Evolutionary conservation across 2,329 filamentous ascomycete genomes (phyloP).

Genomic region (Colletotrichum sansevieriae): DNA sequence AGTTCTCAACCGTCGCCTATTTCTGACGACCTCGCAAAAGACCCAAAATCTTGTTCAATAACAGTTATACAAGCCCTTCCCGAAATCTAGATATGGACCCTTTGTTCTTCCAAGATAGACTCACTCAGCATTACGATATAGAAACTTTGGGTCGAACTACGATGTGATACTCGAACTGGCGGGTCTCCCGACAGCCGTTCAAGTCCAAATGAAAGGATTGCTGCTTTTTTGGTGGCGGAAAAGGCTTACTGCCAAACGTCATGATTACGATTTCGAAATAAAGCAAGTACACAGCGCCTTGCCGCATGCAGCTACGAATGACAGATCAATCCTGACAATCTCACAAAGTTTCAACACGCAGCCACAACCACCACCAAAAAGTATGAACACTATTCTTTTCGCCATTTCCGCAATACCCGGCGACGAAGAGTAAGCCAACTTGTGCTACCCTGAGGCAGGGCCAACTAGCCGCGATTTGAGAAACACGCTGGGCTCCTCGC

Average conservation of each 20-base stretch:
- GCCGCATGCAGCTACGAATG: constrained; percentile 22
- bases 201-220: constrained; percentile 1
- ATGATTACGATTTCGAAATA: constrained; percentile 15
- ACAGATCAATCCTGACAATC: constrained; percentile 12
- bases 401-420: constrained; percentile 14
- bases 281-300: not conserved
- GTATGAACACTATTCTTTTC: too few relatives aligned
- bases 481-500: not conserved
- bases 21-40: not conserved
- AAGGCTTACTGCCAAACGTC: constrained; percentile 14
- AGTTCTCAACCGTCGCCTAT: not conserved
- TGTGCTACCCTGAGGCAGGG: not conserved
- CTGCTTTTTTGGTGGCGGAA: not conserved
- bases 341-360: not conserved
- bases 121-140: too few relatives aligned
- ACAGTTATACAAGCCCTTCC: not conserved
- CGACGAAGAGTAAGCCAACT: not conserved
- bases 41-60: too few relatives aligned
- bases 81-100: not conserved
- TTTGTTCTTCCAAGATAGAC: not conserved
- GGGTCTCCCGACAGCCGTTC: not conserved
- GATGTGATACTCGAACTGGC: too few relatives aligned
- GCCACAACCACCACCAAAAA: constrained; percentile 3
- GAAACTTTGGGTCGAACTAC: too few relatives aligned
- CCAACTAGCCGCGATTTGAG: too few relatives aligned